A percentile compares a stretch with the other conserved stretches of the same genome.
Conservation (phyloP, 2,329 filamentous ascomycete species). For the Pyricularia pennisetigena region DNA sequence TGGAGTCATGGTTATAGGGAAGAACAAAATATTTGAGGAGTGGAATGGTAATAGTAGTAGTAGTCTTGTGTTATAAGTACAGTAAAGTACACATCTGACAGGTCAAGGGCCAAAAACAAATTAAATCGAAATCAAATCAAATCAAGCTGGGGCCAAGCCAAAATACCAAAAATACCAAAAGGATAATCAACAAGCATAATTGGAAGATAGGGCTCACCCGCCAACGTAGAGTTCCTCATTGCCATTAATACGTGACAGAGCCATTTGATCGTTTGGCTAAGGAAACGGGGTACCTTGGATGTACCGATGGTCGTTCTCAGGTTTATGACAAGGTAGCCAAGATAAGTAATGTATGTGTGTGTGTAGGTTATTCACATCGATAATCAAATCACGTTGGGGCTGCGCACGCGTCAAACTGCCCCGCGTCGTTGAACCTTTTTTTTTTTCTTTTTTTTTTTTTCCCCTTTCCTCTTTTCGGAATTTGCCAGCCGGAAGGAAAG, state of each 20-base stretch:
- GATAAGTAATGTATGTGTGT: too few species aligned
- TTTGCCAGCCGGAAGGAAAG: background rate
- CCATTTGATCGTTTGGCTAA: slow-evolving; percentile 30
- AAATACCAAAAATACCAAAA: background rate
- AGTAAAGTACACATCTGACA: too few species aligned
- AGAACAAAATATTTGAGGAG: too few species aligned
- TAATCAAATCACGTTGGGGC: background rate
- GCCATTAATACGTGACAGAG: slow-evolving; percentile 58
- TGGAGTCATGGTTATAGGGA: too few species aligned
- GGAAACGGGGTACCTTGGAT: background rate
- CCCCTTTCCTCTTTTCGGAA: background rate
- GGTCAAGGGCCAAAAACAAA: too few species aligned
- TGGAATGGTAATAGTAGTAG: too few species aligned
- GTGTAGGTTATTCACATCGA: background rate
- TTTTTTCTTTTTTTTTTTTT: background rate
- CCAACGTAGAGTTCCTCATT: slow-evolving; percentile 67
- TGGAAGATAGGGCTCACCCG: slow-evolving; percentile 26
- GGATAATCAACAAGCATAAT: background rate
- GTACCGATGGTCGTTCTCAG: background rate
- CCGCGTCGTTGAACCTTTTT: too few species aligned
- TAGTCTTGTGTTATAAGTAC: too few species aligned
- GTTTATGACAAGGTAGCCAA: too few species aligned
- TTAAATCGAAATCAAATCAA: too few species aligned
- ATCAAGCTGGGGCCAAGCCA: background rate
- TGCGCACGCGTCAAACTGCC: too few species aligned